Evolutionary conservation across 371 early-diverging fungal species (phyloP).

Genomic region (Massospora cicadina): DNA sequence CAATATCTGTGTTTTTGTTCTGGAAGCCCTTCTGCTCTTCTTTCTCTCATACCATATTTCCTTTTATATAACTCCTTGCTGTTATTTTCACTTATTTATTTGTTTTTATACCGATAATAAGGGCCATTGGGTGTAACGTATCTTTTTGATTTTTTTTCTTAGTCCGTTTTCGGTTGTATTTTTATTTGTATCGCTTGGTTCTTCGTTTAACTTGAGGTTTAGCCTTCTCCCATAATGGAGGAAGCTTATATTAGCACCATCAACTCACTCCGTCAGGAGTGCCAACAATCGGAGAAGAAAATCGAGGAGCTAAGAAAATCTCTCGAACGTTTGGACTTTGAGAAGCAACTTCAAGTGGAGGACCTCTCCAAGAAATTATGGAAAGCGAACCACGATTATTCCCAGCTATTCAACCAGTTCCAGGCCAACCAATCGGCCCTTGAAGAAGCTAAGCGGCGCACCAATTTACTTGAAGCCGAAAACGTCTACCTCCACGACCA

Average conservation of each 20-base stretch:
- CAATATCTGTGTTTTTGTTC: too few species aligned
- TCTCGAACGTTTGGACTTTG: background rate
- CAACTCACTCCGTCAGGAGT: background rate
- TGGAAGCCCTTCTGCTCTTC: too few species aligned
- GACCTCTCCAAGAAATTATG: background rate
- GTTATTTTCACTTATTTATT: too few species aligned
- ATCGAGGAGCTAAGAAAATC: background rate
- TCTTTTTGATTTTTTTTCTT: too few species aligned
- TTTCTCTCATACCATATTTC: too few species aligned
- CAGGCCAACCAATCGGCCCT: background rate
- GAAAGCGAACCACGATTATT: background rate
- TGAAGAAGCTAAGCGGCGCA: background rate
- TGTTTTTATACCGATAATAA: too few species aligned
- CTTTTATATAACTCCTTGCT: too few species aligned
- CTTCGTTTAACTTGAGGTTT: background rate
- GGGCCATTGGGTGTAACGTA: too few species aligned
- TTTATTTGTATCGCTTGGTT: too few species aligned
- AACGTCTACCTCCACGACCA: background rate
- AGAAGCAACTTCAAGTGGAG: background rate
- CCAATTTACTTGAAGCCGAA: background rate
- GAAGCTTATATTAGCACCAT: background rate
- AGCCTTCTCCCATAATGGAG: background rate
- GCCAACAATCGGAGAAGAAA: background rate
- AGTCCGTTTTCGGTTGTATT: too few species aligned
- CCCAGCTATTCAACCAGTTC: background rate